Evolutionary conservation across 306 rosid species (phyloP).

Genomic region (Vicia villosa): DNA sequence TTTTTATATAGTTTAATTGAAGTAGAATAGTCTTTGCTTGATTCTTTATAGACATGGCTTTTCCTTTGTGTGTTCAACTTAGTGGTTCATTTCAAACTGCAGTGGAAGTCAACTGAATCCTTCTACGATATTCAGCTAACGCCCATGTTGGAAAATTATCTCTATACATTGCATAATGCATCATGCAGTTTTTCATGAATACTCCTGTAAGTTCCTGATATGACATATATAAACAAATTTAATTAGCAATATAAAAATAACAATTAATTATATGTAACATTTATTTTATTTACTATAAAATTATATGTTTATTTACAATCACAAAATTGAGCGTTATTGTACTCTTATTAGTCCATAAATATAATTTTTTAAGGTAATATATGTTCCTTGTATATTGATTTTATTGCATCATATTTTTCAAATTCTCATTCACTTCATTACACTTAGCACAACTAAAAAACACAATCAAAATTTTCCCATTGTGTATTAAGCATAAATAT

Average conservation of each 20-base stretch:
- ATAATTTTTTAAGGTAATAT: too few species aligned
- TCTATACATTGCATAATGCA: slow-evolving; percentile 14
- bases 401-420: too few species aligned
- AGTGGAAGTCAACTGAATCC: not conserved
- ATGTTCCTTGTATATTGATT: too few species aligned
- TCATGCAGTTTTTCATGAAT: not conserved
- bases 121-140: not conserved
- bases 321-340: too few species aligned
- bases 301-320: too few species aligned
- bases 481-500: not conserved
- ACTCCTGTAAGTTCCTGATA: not conserved
- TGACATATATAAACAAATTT: not conserved
- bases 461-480: not conserved
- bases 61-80: not conserved
- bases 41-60: not conserved
- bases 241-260: too few species aligned
- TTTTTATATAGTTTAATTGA: too few species aligned
- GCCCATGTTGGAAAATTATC: slow-evolving; percentile 11
- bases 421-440: too few species aligned
- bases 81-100: not conserved
- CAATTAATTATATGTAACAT: too few species aligned
- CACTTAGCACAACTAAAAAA: too few species aligned
- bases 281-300: too few species aligned
- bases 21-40: not conserved
- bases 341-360: too few species aligned